Conservation (phyloP, 495 filamentous ascomycete species). For the Neurospora sp. region DNA sequence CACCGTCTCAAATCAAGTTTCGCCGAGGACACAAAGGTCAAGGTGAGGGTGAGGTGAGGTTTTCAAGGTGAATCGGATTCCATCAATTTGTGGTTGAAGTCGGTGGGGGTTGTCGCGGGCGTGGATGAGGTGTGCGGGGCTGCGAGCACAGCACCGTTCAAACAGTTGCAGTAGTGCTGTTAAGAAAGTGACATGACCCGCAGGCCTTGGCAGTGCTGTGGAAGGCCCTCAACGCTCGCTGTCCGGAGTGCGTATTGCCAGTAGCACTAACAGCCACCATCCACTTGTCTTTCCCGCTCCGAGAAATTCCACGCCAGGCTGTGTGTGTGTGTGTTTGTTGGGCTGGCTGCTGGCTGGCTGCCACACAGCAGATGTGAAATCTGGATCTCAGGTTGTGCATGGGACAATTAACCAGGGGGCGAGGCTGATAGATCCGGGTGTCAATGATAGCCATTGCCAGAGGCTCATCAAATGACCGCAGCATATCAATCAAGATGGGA, state of each 20-base stretch:
- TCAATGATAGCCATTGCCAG: conserved; percentile 17
- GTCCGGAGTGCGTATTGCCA: background rate
- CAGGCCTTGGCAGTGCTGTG: background rate
- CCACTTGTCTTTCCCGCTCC: background rate
- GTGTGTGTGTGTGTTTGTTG: background rate
- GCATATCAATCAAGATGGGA: conserved; percentile 10
- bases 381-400: conserved; percentile 10
- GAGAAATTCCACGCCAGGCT: background rate
- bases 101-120: background rate
- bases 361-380: background rate
- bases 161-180: background rate
- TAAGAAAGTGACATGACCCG: background rate
- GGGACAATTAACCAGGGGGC: conserved; percentile 18
- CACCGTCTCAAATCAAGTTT: background rate
- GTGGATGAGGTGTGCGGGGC: background rate
- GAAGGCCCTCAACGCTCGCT: background rate
- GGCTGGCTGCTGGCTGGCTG: background rate
- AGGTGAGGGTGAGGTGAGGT: background rate
- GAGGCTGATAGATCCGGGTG: conserved; percentile 6
- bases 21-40: background rate
- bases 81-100: background rate
- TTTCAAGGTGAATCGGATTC: background rate
- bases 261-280: background rate
- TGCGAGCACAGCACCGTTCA: background rate
- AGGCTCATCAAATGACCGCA: conserved; percentile 6